A percentile compares a stretch with the other conserved stretches of the same genome.
phyloP scores from a whole-genome alignment of 2,329 filamentous ascomycete species.

The Penicillium sp. region DNA sequence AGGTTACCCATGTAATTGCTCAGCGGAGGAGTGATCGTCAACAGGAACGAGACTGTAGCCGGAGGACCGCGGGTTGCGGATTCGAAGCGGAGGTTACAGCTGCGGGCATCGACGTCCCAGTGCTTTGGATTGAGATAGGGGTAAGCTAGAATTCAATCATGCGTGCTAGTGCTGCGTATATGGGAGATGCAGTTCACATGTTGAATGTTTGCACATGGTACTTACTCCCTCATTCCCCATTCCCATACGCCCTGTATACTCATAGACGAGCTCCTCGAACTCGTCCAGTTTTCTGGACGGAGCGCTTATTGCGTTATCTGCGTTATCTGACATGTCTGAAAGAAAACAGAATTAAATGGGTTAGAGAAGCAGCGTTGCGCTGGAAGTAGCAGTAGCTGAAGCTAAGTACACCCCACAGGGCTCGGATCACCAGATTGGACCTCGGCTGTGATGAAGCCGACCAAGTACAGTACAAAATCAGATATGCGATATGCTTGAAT shows the following conservation, averaged over 20 bases:
- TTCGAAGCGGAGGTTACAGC: slow-evolving; percentile 36
- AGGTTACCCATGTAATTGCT: slow-evolving; percentile 90
- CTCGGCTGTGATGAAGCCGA: slow-evolving; percentile 13
- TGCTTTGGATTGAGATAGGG: slow-evolving; percentile 18
- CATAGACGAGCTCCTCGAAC: slow-evolving; percentile 31
- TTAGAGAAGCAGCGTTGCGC: not conserved
- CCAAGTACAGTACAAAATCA: not conserved
- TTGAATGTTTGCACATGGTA: not conserved
- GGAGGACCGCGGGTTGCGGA: slow-evolving; percentile 35
- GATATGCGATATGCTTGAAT: not conserved
- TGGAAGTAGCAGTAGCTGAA: not conserved
- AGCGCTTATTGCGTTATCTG: slow-evolving; percentile 11
- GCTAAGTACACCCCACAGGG: slow-evolving; percentile 2
- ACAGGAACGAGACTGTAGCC: slow-evolving; percentile 31
- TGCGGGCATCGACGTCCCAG: slow-evolving; percentile 29
- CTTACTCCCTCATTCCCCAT: slow-evolving; percentile 18
- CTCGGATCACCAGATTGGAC: slow-evolving; percentile 11
- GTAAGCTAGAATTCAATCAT: not conserved
- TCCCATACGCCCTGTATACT: slow-evolving; percentile 23
- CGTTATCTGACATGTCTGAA: slow-evolving; percentile 12
- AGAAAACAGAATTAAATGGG: not conserved
- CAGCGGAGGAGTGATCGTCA: slow-evolving; percentile 74
- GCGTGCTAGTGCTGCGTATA: not conserved
- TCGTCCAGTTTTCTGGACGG: slow-evolving; percentile 28
- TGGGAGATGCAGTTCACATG: not conserved